Evolutionary conservation across 1,139 yeast genomes (phyloP).

Genomic region (Saccharomyces hybrid): DNA sequence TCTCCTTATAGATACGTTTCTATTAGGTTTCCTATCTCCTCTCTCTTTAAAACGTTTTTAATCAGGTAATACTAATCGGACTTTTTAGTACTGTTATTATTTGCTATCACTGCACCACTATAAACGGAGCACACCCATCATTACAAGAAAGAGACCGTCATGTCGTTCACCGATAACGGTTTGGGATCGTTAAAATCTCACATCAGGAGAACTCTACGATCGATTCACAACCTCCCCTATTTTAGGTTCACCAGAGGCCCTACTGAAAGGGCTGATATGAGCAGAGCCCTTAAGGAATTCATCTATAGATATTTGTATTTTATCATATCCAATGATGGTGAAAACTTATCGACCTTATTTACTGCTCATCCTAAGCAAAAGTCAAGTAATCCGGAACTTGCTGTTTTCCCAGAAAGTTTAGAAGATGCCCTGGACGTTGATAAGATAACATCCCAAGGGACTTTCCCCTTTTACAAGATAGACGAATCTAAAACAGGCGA

Average conservation of each 20-base stretch:
- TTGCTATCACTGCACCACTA: not conserved
- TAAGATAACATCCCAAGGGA: slow-evolving; percentile 5
- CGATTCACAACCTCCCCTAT: slow-evolving; percentile 17
- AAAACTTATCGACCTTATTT: slow-evolving; percentile 17
- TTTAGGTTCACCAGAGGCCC: slow-evolving; percentile 23
- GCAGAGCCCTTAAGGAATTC: slow-evolving; percentile 19
- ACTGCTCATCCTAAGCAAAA: slow-evolving; percentile 6
- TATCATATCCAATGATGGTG: slow-evolving; percentile 20
- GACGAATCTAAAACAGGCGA: slow-evolving; percentile 12
- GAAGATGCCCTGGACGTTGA: slow-evolving; percentile 15
- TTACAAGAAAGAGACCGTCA: not conserved
- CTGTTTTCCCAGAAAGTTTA: slow-evolving; percentile 14
- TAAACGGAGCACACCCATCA: not conserved
- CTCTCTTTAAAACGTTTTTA: no score
- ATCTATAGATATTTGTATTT: slow-evolving; percentile 24
- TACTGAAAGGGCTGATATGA: slow-evolving; percentile 26
- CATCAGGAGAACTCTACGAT: slow-evolving; percentile 12
- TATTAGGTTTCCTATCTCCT: not conserved
- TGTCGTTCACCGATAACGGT: not conserved
- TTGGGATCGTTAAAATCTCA: slow-evolving; percentile 3
- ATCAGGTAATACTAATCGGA: no score
- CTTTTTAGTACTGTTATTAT: not conserved
- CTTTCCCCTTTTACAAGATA: slow-evolving; percentile 15
- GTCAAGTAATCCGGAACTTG: slow-evolving; percentile 5
- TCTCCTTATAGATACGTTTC: not conserved